These are phyloP conservation scores for Apiospora aurea DNA, from an alignment of 2,329 filamentous ascomycete species.

Conservation along the genomic window DNA sequence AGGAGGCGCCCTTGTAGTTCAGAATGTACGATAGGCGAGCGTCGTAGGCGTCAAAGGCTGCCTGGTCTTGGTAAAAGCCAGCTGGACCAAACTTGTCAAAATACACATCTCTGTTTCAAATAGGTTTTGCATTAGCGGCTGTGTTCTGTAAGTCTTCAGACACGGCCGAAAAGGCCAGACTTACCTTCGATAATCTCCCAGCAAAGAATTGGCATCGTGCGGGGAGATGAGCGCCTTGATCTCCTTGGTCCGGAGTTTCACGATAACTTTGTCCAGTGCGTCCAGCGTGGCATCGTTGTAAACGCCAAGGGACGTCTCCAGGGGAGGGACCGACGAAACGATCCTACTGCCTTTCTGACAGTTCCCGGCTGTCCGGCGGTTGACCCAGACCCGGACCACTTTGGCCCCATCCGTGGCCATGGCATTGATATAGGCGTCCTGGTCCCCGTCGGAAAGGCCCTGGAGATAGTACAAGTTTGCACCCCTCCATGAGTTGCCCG, in stretches of 20 bases:
- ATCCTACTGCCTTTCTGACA: constrained; percentile 41
- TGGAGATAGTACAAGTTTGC: constrained; percentile 42
- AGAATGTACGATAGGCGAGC: constrained; percentile 40
- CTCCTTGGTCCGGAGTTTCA: constrained; percentile 38
- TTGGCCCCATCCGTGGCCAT: constrained; percentile 39
- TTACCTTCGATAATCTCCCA: constrained; percentile 34
- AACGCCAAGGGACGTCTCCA: constrained; percentile 37
- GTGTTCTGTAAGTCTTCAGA: not conserved
- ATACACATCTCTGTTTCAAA: constrained; percentile 32
- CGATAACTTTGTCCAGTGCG: constrained; percentile 39
- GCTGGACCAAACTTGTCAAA: constrained; percentile 33
- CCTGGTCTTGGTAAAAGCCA: constrained; percentile 40
- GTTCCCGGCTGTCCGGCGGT: constrained; percentile 31
- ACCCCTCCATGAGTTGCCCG: constrained; percentile 37
- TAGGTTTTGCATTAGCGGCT: not conserved
- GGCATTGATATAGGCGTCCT: constrained; percentile 37
- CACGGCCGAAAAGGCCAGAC: not conserved
- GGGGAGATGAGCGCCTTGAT: constrained; percentile 44
- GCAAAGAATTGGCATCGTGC: constrained; percentile 39
- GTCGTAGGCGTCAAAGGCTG: constrained; percentile 41
- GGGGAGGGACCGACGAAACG: constrained; percentile 28
- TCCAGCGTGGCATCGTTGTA: constrained; percentile 39
- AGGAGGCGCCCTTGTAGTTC: constrained; percentile 41
- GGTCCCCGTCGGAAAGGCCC: constrained; percentile 37
- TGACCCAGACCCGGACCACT: constrained; percentile 42